Evolutionary conservation across 768 basidiomycete species (phyloP).

Genomic region (Cystobasidium ongulense): DNA sequence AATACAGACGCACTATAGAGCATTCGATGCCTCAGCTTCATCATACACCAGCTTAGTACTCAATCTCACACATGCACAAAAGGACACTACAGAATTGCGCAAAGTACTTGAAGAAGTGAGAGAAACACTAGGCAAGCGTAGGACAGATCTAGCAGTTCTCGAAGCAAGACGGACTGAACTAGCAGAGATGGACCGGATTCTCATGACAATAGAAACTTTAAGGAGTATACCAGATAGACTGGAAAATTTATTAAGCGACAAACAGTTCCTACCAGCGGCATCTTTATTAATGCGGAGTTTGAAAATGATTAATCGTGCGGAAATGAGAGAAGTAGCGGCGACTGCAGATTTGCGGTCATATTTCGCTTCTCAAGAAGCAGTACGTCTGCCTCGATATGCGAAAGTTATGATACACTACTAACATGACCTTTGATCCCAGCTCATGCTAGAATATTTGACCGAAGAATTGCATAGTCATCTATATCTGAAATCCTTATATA

Average conservation of each 20-base stretch:
- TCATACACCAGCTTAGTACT: slow-evolving; percentile 72
- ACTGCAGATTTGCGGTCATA: slow-evolving; percentile 78
- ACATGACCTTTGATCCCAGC: slow-evolving; percentile 50
- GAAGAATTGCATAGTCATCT: slow-evolving; percentile 94
- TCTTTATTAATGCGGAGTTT: slow-evolving; percentile 75
- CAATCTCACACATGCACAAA: slow-evolving; percentile 65
- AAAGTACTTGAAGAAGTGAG: slow-evolving; percentile 57
- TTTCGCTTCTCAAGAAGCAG: slow-evolving; percentile 74
- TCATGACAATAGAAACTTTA: slow-evolving; percentile 88
- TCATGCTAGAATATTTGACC: slow-evolving; percentile 79
- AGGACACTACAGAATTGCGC: slow-evolving; percentile 64
- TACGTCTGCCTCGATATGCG: slow-evolving; percentile 52
- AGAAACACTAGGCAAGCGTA: slow-evolving; percentile 56
- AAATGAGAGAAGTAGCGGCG: slow-evolving; percentile 94
- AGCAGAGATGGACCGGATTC: slow-evolving; percentile 87
- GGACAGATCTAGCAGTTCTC: slow-evolving; percentile 79
- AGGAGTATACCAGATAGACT: slow-evolving; percentile 83
- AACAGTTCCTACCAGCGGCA: slow-evolving; percentile 79
- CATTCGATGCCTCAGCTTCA: slow-evolving; percentile 87
- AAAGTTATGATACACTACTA: too few relatives aligned
- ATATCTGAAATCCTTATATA: slow-evolving; percentile 96
- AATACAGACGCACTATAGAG: slow-evolving; percentile 82
- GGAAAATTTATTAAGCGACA: slow-evolving; percentile 92
- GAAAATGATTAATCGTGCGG: slow-evolving; percentile 80
- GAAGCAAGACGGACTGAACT: slow-evolving; percentile 83